A percentile compares a stretch with the other conserved stretches of the same genome.
phyloP scores from a whole-genome alignment of 2,329 filamentous ascomycete genomes.

The Aspergillus sp. region DNA sequence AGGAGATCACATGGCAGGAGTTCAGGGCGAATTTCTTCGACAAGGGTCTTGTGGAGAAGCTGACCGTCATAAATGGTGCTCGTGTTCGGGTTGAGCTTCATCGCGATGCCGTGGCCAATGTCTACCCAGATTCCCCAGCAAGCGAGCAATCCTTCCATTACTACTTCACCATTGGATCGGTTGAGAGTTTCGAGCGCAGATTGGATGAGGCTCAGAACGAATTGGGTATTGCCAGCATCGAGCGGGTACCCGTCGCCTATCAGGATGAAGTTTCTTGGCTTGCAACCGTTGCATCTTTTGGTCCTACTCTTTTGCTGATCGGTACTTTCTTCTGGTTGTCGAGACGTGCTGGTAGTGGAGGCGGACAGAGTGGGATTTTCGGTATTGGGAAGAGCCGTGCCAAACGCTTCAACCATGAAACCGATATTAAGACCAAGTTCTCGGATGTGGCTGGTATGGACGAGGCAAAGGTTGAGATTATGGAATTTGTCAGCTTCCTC shows the following conservation, averaged over 20 bases:
- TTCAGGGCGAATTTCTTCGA: slow-evolving; percentile 89
- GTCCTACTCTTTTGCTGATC: slow-evolving; percentile 78
- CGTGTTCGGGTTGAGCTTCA: slow-evolving; percentile 75
- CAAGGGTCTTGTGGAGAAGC: slow-evolving; percentile 90
- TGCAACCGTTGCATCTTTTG: slow-evolving; percentile 71
- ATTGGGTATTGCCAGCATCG: slow-evolving; percentile 74
- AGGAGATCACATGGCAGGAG: slow-evolving; percentile 97
- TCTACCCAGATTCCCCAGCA: slow-evolving; percentile 70
- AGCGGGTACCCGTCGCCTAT: slow-evolving; percentile 91
- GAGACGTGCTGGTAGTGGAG: slow-evolving; percentile 62
- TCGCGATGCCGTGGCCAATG: slow-evolving; percentile 61
- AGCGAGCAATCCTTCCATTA: slow-evolving; percentile 67
- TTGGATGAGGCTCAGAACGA: slow-evolving; percentile 84
- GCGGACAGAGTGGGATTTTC: slow-evolving; percentile 71
- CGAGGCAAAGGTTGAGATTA: slow-evolving; percentile 95
- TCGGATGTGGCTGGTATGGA: slow-evolving; percentile 95
- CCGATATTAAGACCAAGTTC: slow-evolving; percentile 94
- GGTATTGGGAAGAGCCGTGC: slow-evolving; percentile 93
- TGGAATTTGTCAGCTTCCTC: slow-evolving; percentile 98
- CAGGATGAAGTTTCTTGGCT: slow-evolving; percentile 65
- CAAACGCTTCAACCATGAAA: slow-evolving; percentile 96
- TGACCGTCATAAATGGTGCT: slow-evolving; percentile 70
- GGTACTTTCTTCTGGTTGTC: slow-evolving; percentile 75
- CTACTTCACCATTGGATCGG: slow-evolving; percentile 91
- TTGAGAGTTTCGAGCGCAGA: slow-evolving; percentile 84